Percentiles rank a stretch among this genome's conserved stretches.
Evolutionary conservation across 371 early-diverging fungal genomes (phyloP).

Genomic region (Lichtheimia hyalospora): DNA sequence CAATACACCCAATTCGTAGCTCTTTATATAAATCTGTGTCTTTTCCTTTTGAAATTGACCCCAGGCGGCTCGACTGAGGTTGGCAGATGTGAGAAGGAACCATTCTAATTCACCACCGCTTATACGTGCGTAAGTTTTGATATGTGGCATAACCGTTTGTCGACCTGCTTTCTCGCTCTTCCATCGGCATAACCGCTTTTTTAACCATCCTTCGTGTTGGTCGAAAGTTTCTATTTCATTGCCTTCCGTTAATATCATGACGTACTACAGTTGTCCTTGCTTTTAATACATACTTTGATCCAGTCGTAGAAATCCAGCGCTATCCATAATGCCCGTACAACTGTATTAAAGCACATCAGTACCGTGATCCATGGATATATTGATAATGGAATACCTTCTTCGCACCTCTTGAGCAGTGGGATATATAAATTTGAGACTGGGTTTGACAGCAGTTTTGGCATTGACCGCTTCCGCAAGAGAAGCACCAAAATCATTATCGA

Average conservation of each 20-base stretch:
- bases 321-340: slow-evolving; percentile 19
- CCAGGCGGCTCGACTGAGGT: slow-evolving; percentile 61
- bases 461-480: slow-evolving; percentile 16
- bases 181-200: slow-evolving; percentile 53
- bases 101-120: slow-evolving; percentile 32
- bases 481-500: slow-evolving; percentile 23
- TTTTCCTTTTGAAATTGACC: slow-evolving; percentile 48
- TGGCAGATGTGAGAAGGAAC: slow-evolving; percentile 57
- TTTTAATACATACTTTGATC: slow-evolving; percentile 13
- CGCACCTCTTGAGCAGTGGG: slow-evolving; percentile 64
- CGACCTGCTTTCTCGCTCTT: slow-evolving; percentile 44
- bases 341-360: not conserved
- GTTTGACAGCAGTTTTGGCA: not conserved
- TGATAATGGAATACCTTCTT: slow-evolving; percentile 38
- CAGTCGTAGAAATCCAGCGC: slow-evolving; percentile 26
- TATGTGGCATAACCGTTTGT: slow-evolving; percentile 64
- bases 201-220: slow-evolving; percentile 36
- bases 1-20: slow-evolving; percentile 64
- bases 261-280: not conserved
- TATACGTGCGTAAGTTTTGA: slow-evolving; percentile 42
- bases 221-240: slow-evolving; percentile 17
- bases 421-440: slow-evolving; percentile 45
- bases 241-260: not conserved
- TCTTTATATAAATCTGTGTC: slow-evolving; percentile 50
- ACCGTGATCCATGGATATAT: not conserved